phyloP scores from a whole-genome alignment of 768 basidiomycete genomes.

The Leccinum disarticulatum region DNA sequence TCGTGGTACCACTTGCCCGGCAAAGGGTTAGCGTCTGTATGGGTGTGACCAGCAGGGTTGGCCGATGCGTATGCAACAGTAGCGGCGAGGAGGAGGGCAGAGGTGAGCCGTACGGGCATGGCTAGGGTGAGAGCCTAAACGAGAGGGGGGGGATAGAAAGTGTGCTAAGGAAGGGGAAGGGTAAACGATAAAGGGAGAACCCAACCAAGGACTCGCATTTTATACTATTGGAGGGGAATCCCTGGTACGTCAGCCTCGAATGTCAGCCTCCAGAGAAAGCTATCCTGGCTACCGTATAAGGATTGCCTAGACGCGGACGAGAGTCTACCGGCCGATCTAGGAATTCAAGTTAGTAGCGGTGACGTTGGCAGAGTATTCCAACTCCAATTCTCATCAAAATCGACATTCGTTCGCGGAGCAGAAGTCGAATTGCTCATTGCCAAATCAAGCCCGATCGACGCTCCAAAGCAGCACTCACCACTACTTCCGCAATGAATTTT shows the following conservation, averaged over 20 bases:
- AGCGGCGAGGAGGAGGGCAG: conserved; percentile 28
- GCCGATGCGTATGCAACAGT: conserved; percentile 21
- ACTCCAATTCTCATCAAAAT: neutral
- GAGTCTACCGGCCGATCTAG: neutral
- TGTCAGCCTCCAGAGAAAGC: conserved; percentile 18
- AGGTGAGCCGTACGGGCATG: conserved; percentile 27
- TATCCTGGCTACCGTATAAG: conserved; percentile 19
- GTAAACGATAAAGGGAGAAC: conserved; percentile 8
- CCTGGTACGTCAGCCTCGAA: conserved; percentile 25
- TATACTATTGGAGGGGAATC: conserved; percentile 23
- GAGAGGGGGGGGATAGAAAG: conserved; percentile 36
- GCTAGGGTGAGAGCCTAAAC: conserved; percentile 34
- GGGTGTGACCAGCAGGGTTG: conserved; percentile 18
- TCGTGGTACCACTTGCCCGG: conserved; percentile 59
- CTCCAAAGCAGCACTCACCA: conserved; percentile 17
- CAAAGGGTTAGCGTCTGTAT: conserved; percentile 20
- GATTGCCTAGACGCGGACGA: conserved; percentile 6
- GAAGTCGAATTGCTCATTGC: conserved; percentile 2
- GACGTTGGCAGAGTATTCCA: conserved; percentile 2
- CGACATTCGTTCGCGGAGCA: neutral
- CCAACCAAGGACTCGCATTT: conserved; percentile 17
- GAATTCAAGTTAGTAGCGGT: conserved; percentile 11
- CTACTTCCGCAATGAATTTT: neutral
- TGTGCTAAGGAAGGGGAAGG: conserved; percentile 13
- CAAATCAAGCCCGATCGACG: conserved; percentile 23